These are phyloP conservation scores for Leccinum longicurvipes DNA, from an alignment of 768 basidiomycete genomes.

Conservation along the genomic window DNA sequence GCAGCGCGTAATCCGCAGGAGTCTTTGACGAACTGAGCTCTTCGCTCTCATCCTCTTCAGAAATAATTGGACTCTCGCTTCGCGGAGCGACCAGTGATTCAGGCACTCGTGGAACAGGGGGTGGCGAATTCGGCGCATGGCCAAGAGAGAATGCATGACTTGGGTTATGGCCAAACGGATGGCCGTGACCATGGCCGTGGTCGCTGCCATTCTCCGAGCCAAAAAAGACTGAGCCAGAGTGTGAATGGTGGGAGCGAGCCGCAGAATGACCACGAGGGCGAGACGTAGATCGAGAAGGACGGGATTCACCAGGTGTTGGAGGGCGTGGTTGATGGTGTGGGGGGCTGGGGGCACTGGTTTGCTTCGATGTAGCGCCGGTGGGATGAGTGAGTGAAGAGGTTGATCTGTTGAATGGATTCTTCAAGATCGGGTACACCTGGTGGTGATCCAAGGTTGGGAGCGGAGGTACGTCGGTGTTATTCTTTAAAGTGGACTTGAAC, in stretches of 20 bases:
- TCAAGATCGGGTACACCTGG: slow-evolving; percentile 65
- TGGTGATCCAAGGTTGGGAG: slow-evolving; percentile 63
- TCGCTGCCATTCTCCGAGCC: slow-evolving; percentile 72
- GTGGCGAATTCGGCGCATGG: slow-evolving; percentile 51
- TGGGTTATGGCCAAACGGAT: slow-evolving; percentile 32
- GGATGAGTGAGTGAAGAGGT: slow-evolving; percentile 66
- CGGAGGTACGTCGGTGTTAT: slow-evolving; percentile 65
- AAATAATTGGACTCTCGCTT: slow-evolving; percentile 51
- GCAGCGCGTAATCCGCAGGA: slow-evolving; percentile 84
- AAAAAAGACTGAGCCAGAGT: slow-evolving; percentile 71
- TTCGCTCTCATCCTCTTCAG: slow-evolving; percentile 67
- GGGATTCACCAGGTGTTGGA: slow-evolving; percentile 51
- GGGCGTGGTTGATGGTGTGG: slow-evolving; percentile 51
- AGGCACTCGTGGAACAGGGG: slow-evolving; percentile 78
- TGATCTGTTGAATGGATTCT: slow-evolving; percentile 81
- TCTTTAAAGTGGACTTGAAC: slow-evolving; percentile 62
- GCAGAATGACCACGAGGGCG: slow-evolving; percentile 57
- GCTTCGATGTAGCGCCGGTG: slow-evolving; percentile 38
- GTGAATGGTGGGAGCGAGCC: slow-evolving; percentile 74
- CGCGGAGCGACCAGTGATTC: slow-evolving; percentile 49
- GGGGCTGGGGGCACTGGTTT: slow-evolving; percentile 44
- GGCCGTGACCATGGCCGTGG: slow-evolving; percentile 42
- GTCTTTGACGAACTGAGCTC: slow-evolving; percentile 66
- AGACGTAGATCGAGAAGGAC: slow-evolving; percentile 31
- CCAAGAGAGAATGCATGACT: slow-evolving; percentile 25